Percentiles rank a stretch among this genome's conserved stretches.
Evolutionary conservation across 495 filamentous ascomycete species (phyloP).

Genomic region (Penicillium subrubescens): DNA sequence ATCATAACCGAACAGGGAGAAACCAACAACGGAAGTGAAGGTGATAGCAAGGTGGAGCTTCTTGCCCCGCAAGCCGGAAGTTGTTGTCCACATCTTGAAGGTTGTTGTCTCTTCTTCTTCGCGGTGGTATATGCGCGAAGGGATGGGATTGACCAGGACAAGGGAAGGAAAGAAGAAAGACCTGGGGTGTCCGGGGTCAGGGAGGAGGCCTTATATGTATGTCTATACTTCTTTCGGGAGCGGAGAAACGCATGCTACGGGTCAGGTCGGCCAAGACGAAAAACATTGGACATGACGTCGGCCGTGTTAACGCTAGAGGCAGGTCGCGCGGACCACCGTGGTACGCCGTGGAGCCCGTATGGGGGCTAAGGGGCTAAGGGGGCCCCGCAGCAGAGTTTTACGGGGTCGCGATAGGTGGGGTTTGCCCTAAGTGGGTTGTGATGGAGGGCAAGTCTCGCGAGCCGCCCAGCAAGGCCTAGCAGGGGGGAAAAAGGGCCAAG

Average conservation of each 20-base stretch:
- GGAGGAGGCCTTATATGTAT: conserved; percentile 9
- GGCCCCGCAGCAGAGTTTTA: conserved; percentile 10
- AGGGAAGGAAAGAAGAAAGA: neutral
- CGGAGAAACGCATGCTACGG: neutral
- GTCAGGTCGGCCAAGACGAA: conserved; percentile 11
- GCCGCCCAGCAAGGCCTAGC: conserved; percentile 5
- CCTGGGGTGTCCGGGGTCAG: conserved; percentile 7
- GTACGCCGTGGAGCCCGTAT: neutral
- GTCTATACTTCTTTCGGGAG: conserved; percentile 8
- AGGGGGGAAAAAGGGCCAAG: neutral
- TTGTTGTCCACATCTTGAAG: conserved; percentile 45
- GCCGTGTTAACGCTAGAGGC: conserved; percentile 18
- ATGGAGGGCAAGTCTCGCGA: conserved; percentile 26
- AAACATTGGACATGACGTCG: conserved; percentile 22
- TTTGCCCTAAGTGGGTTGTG: neutral
- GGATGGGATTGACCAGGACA: conserved; percentile 9
- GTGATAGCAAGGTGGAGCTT: conserved; percentile 41
- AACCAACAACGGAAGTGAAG: conserved; percentile 56
- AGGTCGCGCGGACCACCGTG: conserved; percentile 19
- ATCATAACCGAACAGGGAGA: conserved; percentile 75
- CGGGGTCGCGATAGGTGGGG: conserved; percentile 5
- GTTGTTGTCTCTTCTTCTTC: neutral
- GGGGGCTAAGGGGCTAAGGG: conserved; percentile 5
- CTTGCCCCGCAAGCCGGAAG: conserved; percentile 38
- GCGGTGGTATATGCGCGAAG: conserved; percentile 1